These are phyloP conservation scores for Penicillium thymicola DNA, from an alignment of 2,329 filamentous ascomycete genomes.

Conservation along the genomic window DNA sequence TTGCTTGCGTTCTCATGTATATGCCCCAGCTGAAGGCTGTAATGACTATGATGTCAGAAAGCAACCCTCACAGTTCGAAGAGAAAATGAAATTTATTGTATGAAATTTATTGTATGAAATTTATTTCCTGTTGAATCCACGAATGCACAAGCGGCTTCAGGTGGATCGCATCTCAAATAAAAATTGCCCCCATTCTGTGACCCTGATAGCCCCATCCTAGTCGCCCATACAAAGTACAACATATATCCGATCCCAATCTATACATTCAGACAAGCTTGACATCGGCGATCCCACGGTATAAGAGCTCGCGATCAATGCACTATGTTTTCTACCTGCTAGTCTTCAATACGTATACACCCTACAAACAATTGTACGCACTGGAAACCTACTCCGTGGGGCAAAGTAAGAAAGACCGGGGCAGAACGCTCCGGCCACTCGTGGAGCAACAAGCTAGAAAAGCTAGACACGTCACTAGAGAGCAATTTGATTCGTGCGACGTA, in stretches of 20 bases:
- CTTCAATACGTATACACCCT: not conserved
- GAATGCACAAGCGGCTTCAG: not conserved
- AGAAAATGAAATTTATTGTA: too few species aligned
- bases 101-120: not conserved
- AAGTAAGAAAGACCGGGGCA: not conserved
- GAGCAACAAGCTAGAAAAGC: not conserved
- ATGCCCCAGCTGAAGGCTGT: not conserved
- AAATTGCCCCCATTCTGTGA: not conserved
- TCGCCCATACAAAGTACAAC: not conserved
- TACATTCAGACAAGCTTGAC: not conserved
- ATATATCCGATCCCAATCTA: not conserved
- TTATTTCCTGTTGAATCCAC: not conserved
- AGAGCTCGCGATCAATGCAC: not conserved
- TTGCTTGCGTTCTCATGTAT: not conserved
- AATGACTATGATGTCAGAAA: not conserved
- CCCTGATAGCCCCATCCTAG: not conserved
- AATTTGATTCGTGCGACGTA: slow-evolving; percentile 1
- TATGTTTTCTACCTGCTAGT: not conserved
- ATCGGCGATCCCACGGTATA: not conserved
- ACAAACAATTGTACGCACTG: not conserved
- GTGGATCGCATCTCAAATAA: not conserved
- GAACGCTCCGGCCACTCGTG: slow-evolving; percentile 5
- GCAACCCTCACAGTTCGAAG: not conserved
- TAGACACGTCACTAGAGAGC: slow-evolving; percentile 4
- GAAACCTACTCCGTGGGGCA: slow-evolving; percentile 1